A percentile compares a stretch with the other conserved stretches of the same genome.
These are phyloP conservation scores for Botrytis paeoniae DNA, from an alignment of 2,329 filamentous ascomycete species.

Conservation along the genomic window DNA sequence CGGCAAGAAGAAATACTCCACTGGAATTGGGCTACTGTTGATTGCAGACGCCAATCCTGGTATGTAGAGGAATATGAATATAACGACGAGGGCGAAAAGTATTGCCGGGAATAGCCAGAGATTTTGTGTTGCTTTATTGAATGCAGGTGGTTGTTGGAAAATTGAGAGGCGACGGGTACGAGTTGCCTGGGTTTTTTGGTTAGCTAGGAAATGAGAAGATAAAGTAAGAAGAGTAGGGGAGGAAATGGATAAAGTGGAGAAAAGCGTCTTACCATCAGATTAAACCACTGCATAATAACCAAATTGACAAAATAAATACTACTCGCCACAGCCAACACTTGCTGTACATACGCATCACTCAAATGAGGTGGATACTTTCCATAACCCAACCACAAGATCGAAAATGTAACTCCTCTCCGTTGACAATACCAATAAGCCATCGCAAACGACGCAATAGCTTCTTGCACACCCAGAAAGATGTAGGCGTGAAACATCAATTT, in stretches of 20 bases:
- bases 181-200: slow-evolving; percentile 42
- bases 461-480: slow-evolving; percentile 61
- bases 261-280: slow-evolving; percentile 49
- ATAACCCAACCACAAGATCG: slow-evolving; percentile 64
- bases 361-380: slow-evolving; percentile 46
- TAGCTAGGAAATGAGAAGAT: not conserved
- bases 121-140: slow-evolving; percentile 60
- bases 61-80: slow-evolving; percentile 66
- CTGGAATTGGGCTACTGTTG: slow-evolving; percentile 60
- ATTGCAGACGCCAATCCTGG: slow-evolving; percentile 59
- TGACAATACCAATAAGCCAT: slow-evolving; percentile 65
- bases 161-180: slow-evolving; percentile 62
- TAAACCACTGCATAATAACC: slow-evolving; percentile 79
- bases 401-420: slow-evolving; percentile 61
- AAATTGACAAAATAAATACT: slow-evolving; percentile 74
- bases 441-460: slow-evolving; percentile 57
- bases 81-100: slow-evolving; percentile 62
- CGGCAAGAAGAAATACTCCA: slow-evolving; percentile 73
- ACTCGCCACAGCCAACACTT: slow-evolving; percentile 36
- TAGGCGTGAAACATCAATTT: slow-evolving; percentile 71
- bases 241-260: not conserved
- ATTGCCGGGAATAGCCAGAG: slow-evolving; percentile 67
- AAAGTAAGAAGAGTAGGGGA: not conserved
- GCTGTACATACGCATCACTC: slow-evolving; percentile 51
- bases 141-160: slow-evolving; percentile 67